Percentiles rank a stretch among this genome's conserved stretches.
Conservation (phyloP, 495 filamentous ascomycete genomes). For the Saxophila tyrrhenica region DNA sequence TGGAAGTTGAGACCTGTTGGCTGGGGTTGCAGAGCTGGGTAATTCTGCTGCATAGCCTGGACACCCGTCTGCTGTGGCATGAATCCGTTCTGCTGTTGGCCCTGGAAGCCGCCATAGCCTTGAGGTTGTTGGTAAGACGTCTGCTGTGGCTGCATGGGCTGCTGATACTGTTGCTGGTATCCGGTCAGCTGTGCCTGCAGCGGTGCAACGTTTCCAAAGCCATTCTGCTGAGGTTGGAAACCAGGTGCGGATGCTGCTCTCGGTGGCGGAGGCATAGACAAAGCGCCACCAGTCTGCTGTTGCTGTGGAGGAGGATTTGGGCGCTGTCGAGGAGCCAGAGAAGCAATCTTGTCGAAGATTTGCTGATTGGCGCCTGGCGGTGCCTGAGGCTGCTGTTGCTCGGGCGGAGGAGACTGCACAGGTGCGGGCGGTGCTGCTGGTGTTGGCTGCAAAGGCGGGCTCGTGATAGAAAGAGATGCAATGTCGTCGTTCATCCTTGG, state of each 20-base stretch:
- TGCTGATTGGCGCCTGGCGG: constrained; percentile 38
- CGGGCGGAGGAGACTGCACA: constrained; percentile 24
- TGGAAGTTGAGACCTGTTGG: constrained; percentile 28
- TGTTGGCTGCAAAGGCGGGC: constrained; percentile 23
- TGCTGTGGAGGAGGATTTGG: constrained; percentile 55
- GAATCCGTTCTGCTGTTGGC: constrained; percentile 19
- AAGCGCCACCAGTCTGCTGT: constrained; percentile 45
- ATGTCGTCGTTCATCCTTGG: constrained; percentile 17
- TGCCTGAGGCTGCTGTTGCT: constrained; percentile 22
- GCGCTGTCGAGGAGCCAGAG: constrained; percentile 42
- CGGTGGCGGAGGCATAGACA: constrained; percentile 71
- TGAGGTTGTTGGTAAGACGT: constrained; percentile 23
- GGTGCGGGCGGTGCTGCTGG: constrained; percentile 31
- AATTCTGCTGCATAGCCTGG: constrained; percentile 17
- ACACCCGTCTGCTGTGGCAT: constrained; percentile 15
- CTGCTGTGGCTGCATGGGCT: constrained; percentile 35
- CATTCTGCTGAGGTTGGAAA: constrained; percentile 57
- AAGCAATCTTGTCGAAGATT: constrained; percentile 35
- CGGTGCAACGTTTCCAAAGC: constrained; percentile 54
- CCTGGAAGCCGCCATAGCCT: constrained; percentile 1
- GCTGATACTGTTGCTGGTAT: constrained; percentile 37
- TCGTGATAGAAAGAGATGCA: constrained; percentile 4
- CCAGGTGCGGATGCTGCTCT: constrained; percentile 84
- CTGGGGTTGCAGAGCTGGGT: constrained; percentile 27
- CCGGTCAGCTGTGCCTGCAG: constrained; percentile 84